Conservation (phyloP, 352 stramenopile genomes). For the Globisporangium echinulatum region DNA sequence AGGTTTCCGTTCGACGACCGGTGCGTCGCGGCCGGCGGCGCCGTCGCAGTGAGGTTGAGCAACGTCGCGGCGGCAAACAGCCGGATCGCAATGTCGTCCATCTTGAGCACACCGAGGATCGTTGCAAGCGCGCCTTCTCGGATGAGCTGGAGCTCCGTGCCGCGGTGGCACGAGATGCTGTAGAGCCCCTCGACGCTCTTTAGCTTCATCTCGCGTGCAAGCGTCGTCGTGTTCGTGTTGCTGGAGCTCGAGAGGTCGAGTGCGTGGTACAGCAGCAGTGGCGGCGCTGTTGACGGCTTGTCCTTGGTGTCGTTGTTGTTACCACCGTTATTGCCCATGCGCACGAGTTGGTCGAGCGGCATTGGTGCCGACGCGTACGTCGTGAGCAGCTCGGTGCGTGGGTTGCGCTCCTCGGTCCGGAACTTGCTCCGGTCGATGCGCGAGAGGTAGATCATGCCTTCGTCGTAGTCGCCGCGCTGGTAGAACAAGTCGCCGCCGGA, state of each 20-base stretch:
- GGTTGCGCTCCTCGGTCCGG: constrained; percentile 44
- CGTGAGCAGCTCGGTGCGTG: constrained; percentile 44
- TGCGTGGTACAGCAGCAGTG: constrained; percentile 21
- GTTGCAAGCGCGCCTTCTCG: constrained; percentile 57
- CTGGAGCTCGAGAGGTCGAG: constrained; percentile 11
- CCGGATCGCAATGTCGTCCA: constrained; percentile 57
- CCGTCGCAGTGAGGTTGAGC: constrained; percentile 49
- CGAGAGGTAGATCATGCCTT: constrained; percentile 83
- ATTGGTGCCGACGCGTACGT: constrained; percentile 33
- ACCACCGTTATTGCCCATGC: constrained; percentile 21
- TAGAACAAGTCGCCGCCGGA: constrained; percentile 80
- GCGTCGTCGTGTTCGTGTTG: constrained; percentile 16
- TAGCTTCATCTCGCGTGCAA: constrained; percentile 70
- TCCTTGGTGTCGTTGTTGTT: neutral
- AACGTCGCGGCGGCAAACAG: constrained; percentile 67
- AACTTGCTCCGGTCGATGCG: constrained; percentile 72
- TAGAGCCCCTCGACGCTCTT: constrained; percentile 74
- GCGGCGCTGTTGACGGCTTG: neutral
- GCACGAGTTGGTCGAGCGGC: constrained; percentile 39
- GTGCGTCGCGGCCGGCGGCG: constrained; percentile 3
- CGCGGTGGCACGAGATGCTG: constrained; percentile 67
- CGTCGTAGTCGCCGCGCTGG: constrained; percentile 76
- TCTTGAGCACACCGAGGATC: constrained; percentile 55
- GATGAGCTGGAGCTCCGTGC: constrained; percentile 72
- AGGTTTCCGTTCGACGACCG: constrained; percentile 4